Base-by-base conservation (phyloP, 1,284 basidiomycete genomes). In the Tranzscheliella williamsii region DNA sequence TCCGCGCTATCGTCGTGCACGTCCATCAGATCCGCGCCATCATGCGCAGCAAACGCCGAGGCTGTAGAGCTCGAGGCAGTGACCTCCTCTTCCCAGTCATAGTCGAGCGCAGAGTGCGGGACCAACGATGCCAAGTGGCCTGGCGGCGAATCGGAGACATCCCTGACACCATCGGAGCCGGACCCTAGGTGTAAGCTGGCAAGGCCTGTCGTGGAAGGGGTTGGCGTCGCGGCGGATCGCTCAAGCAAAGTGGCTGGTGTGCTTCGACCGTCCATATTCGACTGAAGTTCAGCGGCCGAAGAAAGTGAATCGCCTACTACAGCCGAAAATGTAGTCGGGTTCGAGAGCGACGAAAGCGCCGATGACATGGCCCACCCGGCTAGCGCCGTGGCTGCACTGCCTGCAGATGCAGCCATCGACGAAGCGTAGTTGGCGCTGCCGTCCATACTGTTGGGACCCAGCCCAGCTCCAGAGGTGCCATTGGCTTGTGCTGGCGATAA, bases 311-410 rank as follows among this genome's bases (percentile, higher is more conserved):
- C 44, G 24, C 48, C 58, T 12, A 51, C 37, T 4, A 44, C 35
- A 3, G 51, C 58, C 13, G 41, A 51, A 30, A 49, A 45, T 6
- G 60, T 39, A 0, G 60, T 29, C 15, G 60, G 39, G 20, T 49
- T 63, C 17, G 60, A 63, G 2, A 63, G 39, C 2, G 60, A 63
- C 1, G 64, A 62, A 8, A 67, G 40, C 0, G 64, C 63, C 27
- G 64, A 61, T 5, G 61, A 54, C 44, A 72, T 61, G 8, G 73
- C 72, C 73, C 73, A 76, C 17, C 67, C 66, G 6, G 70, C 65
- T 33, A 76, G 40, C 12, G 66, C 68, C 1, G 66, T 52, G 2
- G 75, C 73, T 16, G 73, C 73, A 16, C 65, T 66, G 3, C 73
- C 66, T 11, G 68, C 72, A 4, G 73, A 60, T 4, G 66, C 53